phyloP scores from a whole-genome alignment of 306 rosid species.

The Acmispon strigosus region DNA sequence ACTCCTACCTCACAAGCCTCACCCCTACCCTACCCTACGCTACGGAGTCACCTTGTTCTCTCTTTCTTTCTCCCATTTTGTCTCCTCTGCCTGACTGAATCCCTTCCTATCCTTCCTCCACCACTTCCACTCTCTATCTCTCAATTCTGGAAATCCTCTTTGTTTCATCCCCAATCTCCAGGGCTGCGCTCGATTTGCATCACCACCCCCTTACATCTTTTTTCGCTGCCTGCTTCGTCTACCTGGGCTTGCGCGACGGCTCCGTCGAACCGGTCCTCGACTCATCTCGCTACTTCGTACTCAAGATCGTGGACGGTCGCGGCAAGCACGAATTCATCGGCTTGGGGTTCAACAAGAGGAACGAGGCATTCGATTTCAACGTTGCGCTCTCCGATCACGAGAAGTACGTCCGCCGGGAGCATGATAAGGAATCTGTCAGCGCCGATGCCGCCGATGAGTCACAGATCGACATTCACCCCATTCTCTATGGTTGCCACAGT shows the following conservation, averaged over 20 bases:
- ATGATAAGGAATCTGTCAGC: slow-evolving; percentile 53
- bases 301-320: slow-evolving; percentile 90
- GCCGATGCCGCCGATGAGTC: slow-evolving; percentile 37
- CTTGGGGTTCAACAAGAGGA: slow-evolving; percentile 79
- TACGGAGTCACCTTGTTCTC: too few species aligned
- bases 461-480: slow-evolving; percentile 86
- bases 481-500: slow-evolving; percentile 48
- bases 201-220: too few species aligned
- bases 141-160: too few species aligned
- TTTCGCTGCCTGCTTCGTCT: slow-evolving; percentile 92
- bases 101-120: too few species aligned
- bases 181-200: too few species aligned
- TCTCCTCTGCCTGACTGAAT: too few species aligned
- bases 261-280: slow-evolving; percentile 91
- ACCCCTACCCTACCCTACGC: too few species aligned
- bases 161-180: too few species aligned
- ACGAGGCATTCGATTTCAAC: slow-evolving; percentile 96
- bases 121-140: too few species aligned
- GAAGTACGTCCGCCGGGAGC: slow-evolving; percentile 75
- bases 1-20: too few species aligned
- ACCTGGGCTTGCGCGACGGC: slow-evolving; percentile 78
- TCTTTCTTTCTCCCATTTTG: too few species aligned
- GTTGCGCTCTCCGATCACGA: slow-evolving; percentile 97
- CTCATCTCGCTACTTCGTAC: slow-evolving; percentile 92
- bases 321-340: slow-evolving; percentile 97